Evolutionary conservation across 495 filamentous ascomycete genomes (phyloP), one percentile per base, ranked within the genome.

Genomic region (Pseudevernia furfuracea): DNA sequence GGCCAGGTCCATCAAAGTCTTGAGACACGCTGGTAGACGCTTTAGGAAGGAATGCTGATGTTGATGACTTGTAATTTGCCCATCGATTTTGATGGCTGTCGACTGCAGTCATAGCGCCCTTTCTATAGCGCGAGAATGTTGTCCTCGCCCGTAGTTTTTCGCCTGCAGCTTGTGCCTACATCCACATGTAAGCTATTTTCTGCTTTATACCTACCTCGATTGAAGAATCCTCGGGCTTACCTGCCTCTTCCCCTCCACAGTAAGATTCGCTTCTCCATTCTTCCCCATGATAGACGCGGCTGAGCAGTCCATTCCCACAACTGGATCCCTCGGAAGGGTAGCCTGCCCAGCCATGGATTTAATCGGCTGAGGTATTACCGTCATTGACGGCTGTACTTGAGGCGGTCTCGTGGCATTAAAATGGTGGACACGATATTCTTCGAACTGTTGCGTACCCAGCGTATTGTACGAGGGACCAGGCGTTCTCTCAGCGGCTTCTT

Each of bases 161-260:
- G 10, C 64, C 64, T 23, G 64, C 64, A 28, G 59, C 64, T 61
- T 66, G 49, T 39, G 64, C 64, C 60, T 62, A 38, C 34, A 66
- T 49, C 28, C 23, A 32, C 58, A 46, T 55, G 63, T 59, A 25
- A 53, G 37, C 44, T 34, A n/a, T 53, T 19, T 15, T 8, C 15
- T 53, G 49, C 21, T 12, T 23, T 53, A 32, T 19, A 17, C 1
- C 15, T 30, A 32, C 14, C 49, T 53, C 49, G 23, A 32, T 32
- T 9, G n/a, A 25, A 44, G 25, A 12, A 32, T 4, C 14, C 25
- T 32, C 6, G 25, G 30, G 39, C 61, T 25, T 64, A 67, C 66
- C 23, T 67, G 68, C 65, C 68, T 61, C 59, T 56, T 61, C 14
- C 68, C 68, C 43, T 70, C 66, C 11, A 57, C 6, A 25, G 66